These are phyloP conservation scores for Aphanomyces cochlioides DNA, from an alignment of 352 stramenopile species.

Conservation along the genomic window DNA sequence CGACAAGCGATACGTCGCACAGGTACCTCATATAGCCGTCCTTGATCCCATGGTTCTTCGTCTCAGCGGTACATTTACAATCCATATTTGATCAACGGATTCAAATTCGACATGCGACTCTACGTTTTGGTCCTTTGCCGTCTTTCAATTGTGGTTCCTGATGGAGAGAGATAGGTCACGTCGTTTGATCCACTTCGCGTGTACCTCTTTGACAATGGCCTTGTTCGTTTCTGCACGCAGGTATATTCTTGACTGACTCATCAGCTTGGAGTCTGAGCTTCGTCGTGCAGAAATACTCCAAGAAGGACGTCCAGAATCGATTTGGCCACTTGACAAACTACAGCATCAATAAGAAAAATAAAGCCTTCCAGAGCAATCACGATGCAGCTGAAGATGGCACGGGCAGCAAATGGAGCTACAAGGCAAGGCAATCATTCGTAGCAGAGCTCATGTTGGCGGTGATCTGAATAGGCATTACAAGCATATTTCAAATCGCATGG, in stretches of 20 bases:
- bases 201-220: slow-evolving; percentile 82
- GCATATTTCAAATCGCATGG: slow-evolving; percentile 17
- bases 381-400: slow-evolving; percentile 46
- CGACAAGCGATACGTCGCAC: slow-evolving; percentile 65
- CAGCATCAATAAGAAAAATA: slow-evolving; percentile 89
- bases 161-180: slow-evolving; percentile 42
- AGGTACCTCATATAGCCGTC: slow-evolving; percentile 34
- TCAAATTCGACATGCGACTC: slow-evolving; percentile 90
- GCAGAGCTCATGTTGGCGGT: too few species aligned
- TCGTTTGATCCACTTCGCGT: slow-evolving; percentile 79
- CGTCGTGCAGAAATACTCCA: slow-evolving; percentile 56
- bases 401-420: slow-evolving; percentile 78
- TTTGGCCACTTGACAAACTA: slow-evolving; percentile 92
- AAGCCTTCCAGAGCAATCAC: slow-evolving; percentile 64
- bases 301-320: slow-evolving; percentile 63
- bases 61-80: slow-evolving; percentile 64
- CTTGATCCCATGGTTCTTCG: neutral
- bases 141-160: neutral
- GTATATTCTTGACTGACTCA: neutral
- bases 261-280: too few species aligned
- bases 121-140: slow-evolving; percentile 66
- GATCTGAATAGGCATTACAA: slow-evolving; percentile 20
- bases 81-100: slow-evolving; percentile 82
- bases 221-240: slow-evolving; percentile 83
- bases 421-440: slow-evolving; percentile 38